Base-by-base conservation (phyloP, 148 eudicot genomes). In the Linanthus parryae region DNA sequence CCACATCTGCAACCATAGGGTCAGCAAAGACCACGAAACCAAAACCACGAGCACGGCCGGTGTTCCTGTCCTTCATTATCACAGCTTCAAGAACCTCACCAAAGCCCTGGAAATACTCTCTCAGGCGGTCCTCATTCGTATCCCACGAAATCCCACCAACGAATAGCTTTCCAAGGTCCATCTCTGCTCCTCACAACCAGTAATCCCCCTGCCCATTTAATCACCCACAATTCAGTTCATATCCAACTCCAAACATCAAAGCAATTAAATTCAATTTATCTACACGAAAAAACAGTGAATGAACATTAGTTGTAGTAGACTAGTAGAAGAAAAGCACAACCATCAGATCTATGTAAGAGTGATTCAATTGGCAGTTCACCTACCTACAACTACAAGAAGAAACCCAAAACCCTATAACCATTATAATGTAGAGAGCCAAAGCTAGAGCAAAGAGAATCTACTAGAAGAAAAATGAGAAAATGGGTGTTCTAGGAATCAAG, bases 81-180 rank as follows among this genome's bases (percentile, higher is more conserved):
- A 92, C 95, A 77, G 99, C 96, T 61, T 92, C 99, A 34, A 84
- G 62, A 31, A 92, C 96, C 47, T 92, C 99, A 44, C 99, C 99
- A 74, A 73, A 92, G 20, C 70, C 61, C 54, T 72, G 66, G 31
- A 92, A 88, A 72, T 92, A 88, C 57, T 88, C 99, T 66, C 74
- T 84, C 47, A 92, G 59, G 3, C 91, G 87, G 48, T 88, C 95
- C 63, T 88, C 99, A 68, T 83, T 84, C 16, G 99, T 92, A 60
- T 88, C 99, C 99, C 99, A 92, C 5, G 99, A 92, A 70, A 92
- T 92, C 68, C 99, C 99, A 64, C 99, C 99, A 49, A 92, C 71
- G 64, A 92, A 92, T 44, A 92, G 65, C 83, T 92, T 92, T 26
- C 99, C 96, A 34, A 83, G 74, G 52, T 84, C 94, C 91, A 84